These are phyloP conservation scores for Trichoderma arundinaceum DNA, from an alignment of 2,329 filamentous ascomycete species.

Conservation along the genomic window DNA sequence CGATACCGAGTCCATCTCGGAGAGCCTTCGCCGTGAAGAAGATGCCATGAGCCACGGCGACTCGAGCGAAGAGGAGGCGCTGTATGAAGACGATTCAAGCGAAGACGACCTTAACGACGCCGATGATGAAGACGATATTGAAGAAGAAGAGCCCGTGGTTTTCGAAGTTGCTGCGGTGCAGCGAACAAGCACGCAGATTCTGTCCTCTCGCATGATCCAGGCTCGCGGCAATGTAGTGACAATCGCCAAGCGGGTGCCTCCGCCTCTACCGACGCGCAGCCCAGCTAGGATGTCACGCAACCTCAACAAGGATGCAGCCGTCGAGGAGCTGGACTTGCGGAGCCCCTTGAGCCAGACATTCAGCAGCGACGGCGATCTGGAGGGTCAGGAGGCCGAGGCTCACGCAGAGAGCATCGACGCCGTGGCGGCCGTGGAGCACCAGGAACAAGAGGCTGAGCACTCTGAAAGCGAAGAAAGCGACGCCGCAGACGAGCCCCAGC, in stretches of 20 bases:
- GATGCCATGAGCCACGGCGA: constrained; percentile 37
- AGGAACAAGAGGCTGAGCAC: constrained; percentile 8
- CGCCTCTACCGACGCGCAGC: constrained; percentile 78
- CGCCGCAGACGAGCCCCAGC: constrained; percentile 7
- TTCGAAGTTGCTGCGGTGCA: constrained; percentile 69
- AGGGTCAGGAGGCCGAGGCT: constrained; percentile 33
- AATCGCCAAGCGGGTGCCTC: constrained; percentile 80
- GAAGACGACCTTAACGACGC: constrained; percentile 40
- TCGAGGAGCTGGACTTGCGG: constrained; percentile 62
- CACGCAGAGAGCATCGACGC: constrained; percentile 6
- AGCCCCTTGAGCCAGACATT: constrained; percentile 61
- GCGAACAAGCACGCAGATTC: constrained; percentile 60
- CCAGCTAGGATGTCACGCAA: constrained; percentile 66
- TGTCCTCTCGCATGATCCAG: constrained; percentile 69
- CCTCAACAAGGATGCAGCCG: constrained; percentile 56
- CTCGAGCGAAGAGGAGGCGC: constrained; percentile 32
- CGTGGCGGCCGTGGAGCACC: not conserved
- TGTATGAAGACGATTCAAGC: constrained; percentile 34
- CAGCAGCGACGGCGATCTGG: constrained; percentile 41
- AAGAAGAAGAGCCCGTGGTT: constrained; percentile 69
- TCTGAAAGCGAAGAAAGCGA: constrained; percentile 6
- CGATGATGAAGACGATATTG: constrained; percentile 55
- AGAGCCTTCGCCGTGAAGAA: constrained; percentile 34
- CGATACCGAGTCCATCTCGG: constrained; percentile 2
- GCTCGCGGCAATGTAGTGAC: constrained; percentile 81